phyloP scores from a whole-genome alignment of 495 filamentous ascomycete species.

The Darksidea phi region DNA sequence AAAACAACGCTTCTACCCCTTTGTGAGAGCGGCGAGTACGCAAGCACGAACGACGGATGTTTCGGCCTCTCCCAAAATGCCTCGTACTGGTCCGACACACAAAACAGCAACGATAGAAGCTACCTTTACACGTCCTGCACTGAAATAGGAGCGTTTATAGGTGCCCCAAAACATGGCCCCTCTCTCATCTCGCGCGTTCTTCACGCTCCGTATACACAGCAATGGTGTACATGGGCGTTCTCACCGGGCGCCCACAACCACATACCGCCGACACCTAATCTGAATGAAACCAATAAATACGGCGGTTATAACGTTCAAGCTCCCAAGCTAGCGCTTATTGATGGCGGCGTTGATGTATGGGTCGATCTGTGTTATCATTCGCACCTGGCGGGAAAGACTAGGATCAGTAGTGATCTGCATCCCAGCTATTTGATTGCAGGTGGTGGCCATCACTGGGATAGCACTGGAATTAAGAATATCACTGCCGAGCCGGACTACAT shows the following conservation, averaged over 20 bases:
- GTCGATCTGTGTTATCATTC: slow-evolving; percentile 51
- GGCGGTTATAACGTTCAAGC: slow-evolving; percentile 48
- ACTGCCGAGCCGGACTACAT: slow-evolving; percentile 52
- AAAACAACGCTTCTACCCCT: slow-evolving; percentile 46
- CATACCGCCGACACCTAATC: slow-evolving; percentile 46
- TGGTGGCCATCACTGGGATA: slow-evolving; percentile 54
- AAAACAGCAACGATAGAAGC: slow-evolving; percentile 43
- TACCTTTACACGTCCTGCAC: slow-evolving; percentile 51
- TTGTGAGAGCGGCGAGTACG: slow-evolving; percentile 46
- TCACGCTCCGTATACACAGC: slow-evolving; percentile 51
- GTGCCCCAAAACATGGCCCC: slow-evolving; percentile 45
- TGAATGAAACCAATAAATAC: slow-evolving; percentile 45
- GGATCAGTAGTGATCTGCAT: slow-evolving; percentile 41
- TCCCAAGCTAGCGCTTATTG: slow-evolving; percentile 51
- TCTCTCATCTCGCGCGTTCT: slow-evolving; percentile 47
- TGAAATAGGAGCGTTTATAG: slow-evolving; percentile 52
- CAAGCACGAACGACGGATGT: slow-evolving; percentile 43
- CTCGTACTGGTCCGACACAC: slow-evolving; percentile 44
- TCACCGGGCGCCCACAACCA: slow-evolving; percentile 46
- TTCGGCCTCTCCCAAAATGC: slow-evolving; percentile 48
- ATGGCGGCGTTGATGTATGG: slow-evolving; percentile 50
- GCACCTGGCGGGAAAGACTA: slow-evolving; percentile 40
- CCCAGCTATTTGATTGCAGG: slow-evolving; percentile 49
- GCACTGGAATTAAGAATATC: slow-evolving; percentile 48
- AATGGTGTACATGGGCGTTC: slow-evolving; percentile 55